Conservation (phyloP, 2,329 filamentous ascomycete genomes). For the Alternaria panax region DNA sequence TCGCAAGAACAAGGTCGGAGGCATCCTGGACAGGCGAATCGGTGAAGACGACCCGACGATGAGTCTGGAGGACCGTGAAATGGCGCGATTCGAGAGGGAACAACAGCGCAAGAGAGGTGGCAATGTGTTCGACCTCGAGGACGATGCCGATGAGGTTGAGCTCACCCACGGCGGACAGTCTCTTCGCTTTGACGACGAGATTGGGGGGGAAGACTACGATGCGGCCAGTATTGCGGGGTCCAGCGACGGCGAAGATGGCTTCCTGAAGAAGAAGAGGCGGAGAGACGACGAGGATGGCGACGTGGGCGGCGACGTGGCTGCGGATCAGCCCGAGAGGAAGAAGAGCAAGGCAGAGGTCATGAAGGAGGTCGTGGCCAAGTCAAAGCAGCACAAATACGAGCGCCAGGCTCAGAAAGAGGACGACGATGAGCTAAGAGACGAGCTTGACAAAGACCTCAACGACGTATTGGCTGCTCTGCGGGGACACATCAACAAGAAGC, state of each 20-base stretch:
- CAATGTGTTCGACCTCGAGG: slow-evolving; percentile 89
- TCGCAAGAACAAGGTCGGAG: slow-evolving; percentile 86
- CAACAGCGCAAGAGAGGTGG: slow-evolving; percentile 82
- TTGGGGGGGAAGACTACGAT: slow-evolving; percentile 74
- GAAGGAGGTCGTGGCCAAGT: slow-evolving; percentile 97
- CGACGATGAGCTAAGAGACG: slow-evolving; percentile 84
- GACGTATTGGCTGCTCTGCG: slow-evolving; percentile 77
- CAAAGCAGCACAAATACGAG: slow-evolving; percentile 93
- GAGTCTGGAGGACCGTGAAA: slow-evolving; percentile 90
- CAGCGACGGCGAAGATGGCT: slow-evolving; percentile 51
- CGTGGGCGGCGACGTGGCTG: slow-evolving; percentile 35
- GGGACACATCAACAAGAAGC: slow-evolving; percentile 61
- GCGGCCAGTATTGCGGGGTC: slow-evolving; percentile 72
- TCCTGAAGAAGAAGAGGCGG: slow-evolving; percentile 53
- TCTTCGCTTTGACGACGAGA: slow-evolving; percentile 67
- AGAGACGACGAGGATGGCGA: slow-evolving; percentile 59
- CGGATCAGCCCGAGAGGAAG: slow-evolving; percentile 76
- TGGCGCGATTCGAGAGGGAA: slow-evolving; percentile 88
- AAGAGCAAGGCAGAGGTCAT: slow-evolving; percentile 97
- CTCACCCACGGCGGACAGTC: slow-evolving; percentile 87
- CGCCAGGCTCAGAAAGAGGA: slow-evolving; percentile 91
- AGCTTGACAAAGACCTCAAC: slow-evolving; percentile 83
- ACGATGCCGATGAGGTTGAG: slow-evolving; percentile 71
- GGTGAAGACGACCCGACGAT: slow-evolving; percentile 95
- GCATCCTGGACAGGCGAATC: slow-evolving; percentile 90